Conservation (phyloP, 768 basidiomycete genomes). For the Lactarius sp. region DNA sequence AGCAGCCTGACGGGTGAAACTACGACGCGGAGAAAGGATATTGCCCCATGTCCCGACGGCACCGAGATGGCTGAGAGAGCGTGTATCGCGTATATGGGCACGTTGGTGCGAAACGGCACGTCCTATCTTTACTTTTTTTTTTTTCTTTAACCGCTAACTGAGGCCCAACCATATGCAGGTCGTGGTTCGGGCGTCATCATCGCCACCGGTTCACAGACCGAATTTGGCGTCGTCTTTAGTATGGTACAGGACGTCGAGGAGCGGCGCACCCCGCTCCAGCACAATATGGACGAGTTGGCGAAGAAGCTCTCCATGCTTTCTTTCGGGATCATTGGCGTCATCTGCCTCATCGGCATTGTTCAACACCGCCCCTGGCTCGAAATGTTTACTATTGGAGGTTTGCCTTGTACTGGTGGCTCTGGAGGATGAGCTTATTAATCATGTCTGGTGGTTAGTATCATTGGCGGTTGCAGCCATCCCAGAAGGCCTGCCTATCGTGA, state of each 20-base stretch:
- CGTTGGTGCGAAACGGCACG: slow-evolving; percentile 82
- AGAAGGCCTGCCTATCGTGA: slow-evolving; percentile 94
- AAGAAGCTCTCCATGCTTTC: slow-evolving; percentile 86
- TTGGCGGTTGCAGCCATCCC: slow-evolving; percentile 98
- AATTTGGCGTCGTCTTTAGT: slow-evolving; percentile 93
- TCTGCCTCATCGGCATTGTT: slow-evolving; percentile 83
- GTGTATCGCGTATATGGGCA: slow-evolving; percentile 95
- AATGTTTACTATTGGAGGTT: slow-evolving; percentile 99
- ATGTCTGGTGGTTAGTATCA: slow-evolving; percentile 57
- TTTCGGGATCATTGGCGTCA: slow-evolving; percentile 91
- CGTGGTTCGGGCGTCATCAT: slow-evolving; percentile 85
- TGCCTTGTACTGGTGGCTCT: slow-evolving; percentile 26
- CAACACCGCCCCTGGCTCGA: slow-evolving; percentile 89
- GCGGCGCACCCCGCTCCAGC: slow-evolving; percentile 85
- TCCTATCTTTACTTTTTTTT: neutral
- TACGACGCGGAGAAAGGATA: slow-evolving; percentile 63
- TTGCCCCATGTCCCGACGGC: slow-evolving; percentile 45
- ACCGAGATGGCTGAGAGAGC: slow-evolving; percentile 75
- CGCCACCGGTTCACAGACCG: slow-evolving; percentile 77
- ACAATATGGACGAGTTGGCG: slow-evolving; percentile 95
- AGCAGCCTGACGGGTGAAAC: slow-evolving; percentile 95
- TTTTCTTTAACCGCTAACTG: neutral
- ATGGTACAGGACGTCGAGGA: slow-evolving; percentile 98
- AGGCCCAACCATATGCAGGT: slow-evolving; percentile 38
- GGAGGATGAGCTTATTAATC: slow-evolving; percentile 9